phyloP scores from a whole-genome alignment of 805 yeast species.

The Priceomyces medius region DNA sequence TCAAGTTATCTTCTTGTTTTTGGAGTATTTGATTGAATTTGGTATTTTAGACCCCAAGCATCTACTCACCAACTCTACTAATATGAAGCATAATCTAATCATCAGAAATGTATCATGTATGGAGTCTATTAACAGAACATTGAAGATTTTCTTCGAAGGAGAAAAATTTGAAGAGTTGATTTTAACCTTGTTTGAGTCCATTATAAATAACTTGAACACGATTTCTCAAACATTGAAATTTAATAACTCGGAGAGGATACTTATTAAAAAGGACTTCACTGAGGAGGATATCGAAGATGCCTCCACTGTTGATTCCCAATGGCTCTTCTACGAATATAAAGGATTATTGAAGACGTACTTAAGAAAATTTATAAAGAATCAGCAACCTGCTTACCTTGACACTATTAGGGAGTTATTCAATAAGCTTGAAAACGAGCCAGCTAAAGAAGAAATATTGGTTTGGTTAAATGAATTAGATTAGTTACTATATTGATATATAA shows the following conservation, averaged over 20 bases:
- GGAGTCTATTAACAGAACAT: constrained; percentile 40
- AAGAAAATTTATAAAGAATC: constrained; percentile 26
- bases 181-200: constrained; percentile 19
- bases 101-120: constrained; percentile 43
- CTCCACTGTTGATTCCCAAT: constrained; percentile 32
- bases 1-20: constrained; percentile 41
- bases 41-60: constrained; percentile 29
- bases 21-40: constrained; percentile 43
- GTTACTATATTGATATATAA: too few species aligned
- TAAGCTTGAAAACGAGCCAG: constrained; percentile 19
- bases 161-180: constrained; percentile 9
- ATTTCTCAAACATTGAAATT: constrained; percentile 17
- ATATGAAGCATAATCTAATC: constrained; percentile 29
- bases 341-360: constrained; percentile 41
- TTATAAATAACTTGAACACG: constrained; percentile 31
- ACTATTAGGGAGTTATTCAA: constrained; percentile 18
- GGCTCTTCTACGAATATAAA: constrained; percentile 43
- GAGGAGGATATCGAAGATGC: constrained; percentile 24
- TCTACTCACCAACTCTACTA: constrained; percentile 28
- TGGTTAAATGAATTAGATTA: constrained; percentile 19
- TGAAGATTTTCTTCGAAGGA: constrained; percentile 21
- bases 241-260: constrained; percentile 15
- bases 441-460: constrained; percentile 19
- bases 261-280: constrained; percentile 25
- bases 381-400: constrained; percentile 12